These are phyloP conservation scores for Monosporozyma servazzii DNA, from an alignment of 805 yeast species.

Conservation along the genomic window DNA sequence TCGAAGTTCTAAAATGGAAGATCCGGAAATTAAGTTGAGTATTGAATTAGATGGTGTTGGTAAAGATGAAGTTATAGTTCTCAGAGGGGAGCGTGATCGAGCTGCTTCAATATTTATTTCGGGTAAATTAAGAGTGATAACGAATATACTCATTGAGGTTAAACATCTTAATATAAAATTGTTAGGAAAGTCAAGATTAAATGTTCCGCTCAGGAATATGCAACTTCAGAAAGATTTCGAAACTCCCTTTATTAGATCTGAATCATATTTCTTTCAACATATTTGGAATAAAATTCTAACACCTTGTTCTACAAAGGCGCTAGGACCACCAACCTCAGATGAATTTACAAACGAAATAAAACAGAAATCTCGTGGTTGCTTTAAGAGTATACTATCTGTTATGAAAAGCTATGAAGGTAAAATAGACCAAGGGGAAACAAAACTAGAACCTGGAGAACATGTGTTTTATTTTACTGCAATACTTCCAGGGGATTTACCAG, in stretches of 20 bases:
- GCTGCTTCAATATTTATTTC: constrained; percentile 68
- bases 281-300: constrained; percentile 47
- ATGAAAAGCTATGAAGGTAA: neutral
- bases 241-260: constrained; percentile 32
- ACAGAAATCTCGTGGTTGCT: neutral
- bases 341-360: neutral
- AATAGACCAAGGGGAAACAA: neutral
- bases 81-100: constrained; percentile 69
- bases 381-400: constrained; percentile 28
- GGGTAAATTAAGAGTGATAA: constrained; percentile 71
- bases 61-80: constrained; percentile 59
- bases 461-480: constrained; percentile 83
- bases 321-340: neutral
- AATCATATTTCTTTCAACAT: constrained; percentile 62
- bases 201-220: constrained; percentile 38
- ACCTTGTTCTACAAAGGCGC: neutral
- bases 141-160: constrained; percentile 64
- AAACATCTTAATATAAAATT: constrained; percentile 56
- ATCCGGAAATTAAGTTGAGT: constrained; percentile 33
- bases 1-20: constrained; percentile 22
- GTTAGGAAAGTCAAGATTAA: constrained; percentile 55
- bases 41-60: constrained; percentile 57
- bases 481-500: constrained; percentile 76
- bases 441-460: constrained; percentile 64
- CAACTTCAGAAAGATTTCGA: neutral